These are phyloP conservation scores for Colletotrichum echinochloae DNA, from an alignment of 2,329 filamentous ascomycete genomes.

Conservation along the genomic window DNA sequence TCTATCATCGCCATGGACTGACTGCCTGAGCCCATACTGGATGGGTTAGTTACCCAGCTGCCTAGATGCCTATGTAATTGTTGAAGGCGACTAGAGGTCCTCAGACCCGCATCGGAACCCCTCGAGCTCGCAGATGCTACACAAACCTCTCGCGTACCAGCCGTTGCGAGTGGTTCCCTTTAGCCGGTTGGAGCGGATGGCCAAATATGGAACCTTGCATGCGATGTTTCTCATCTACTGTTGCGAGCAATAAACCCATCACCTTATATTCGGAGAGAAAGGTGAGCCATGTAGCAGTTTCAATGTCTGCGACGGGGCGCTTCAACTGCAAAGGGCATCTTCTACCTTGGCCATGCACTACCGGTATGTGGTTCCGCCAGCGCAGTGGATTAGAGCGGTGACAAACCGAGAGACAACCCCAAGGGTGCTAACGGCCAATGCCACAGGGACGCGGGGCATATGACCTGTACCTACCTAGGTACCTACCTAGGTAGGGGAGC, in stretches of 20 bases:
- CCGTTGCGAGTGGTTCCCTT: neutral
- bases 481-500: too few relatives aligned
- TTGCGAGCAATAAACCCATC: neutral
- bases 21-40: neutral
- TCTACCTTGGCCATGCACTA: neutral
- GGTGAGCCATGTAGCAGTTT: neutral
- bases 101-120: neutral
- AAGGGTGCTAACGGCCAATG: slow-evolving; percentile 14
- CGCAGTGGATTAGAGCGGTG: neutral
- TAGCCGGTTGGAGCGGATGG: slow-evolving; percentile 15
- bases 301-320: neutral
- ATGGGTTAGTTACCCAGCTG: neutral
- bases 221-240: neutral
- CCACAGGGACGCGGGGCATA: slow-evolving; percentile 25
- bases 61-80: too few relatives aligned
- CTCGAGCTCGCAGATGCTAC: neutral
- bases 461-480: too few relatives aligned
- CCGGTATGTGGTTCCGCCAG: neutral
- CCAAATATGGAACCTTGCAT: neutral
- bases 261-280: neutral
- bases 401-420: neutral
- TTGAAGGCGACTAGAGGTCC: neutral
- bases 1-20: neutral
- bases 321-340: neutral
- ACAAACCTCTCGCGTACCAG: neutral